Evolutionary conservation across 176 grass and related monocot genomes (phyloP), one percentile per base, ranked within the genome.

Genomic region (Metroxylon sagu): DNA sequence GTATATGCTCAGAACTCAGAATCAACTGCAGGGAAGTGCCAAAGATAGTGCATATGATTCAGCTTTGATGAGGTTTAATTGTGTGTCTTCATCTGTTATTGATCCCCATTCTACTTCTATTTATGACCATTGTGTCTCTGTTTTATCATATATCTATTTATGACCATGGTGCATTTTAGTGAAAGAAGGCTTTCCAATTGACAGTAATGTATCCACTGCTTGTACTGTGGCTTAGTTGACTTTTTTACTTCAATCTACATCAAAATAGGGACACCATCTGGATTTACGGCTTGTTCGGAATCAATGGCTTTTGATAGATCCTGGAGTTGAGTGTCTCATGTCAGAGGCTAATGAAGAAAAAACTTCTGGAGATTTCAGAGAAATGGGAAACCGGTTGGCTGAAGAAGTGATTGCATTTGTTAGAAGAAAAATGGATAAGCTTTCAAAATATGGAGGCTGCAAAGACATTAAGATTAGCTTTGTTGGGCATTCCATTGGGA

Each of bases 401-500:
- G 79, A 76, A 52, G 90, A 95, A 76, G 80, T 87, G 57, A 70
- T 84, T 58, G 26, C 66, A 21, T 95, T 89, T 63, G 67, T 89
- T 18, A 83, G 77, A 69, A 82, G 64, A 51, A 83, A 81, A 70
- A 25, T 82, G n/a, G 92, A 96, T 30, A 88, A 80, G 65, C 66
- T 90, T 73, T 66, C 61, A 18, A 80, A 53, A 60, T 71, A 82
- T 74, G 86, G 86, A 57, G 80, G 83, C 52, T 87, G 86, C 75
- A 81, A 80, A 71, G 83, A 85, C 5, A 72, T 90, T 51, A 96
- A 82, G 58, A 53, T 96, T 30, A 90, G 83, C 76, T 96, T 90
- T 63, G 86, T 96, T 3, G 92, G 91, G 8, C 86, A 96, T 72
- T 96, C 92, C 66, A 96, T 96, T 62, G 90, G 90, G n/a, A 95